Evolutionary conservation across 805 yeast species (phyloP).

Genomic region (Ogataea siamensis): DNA sequence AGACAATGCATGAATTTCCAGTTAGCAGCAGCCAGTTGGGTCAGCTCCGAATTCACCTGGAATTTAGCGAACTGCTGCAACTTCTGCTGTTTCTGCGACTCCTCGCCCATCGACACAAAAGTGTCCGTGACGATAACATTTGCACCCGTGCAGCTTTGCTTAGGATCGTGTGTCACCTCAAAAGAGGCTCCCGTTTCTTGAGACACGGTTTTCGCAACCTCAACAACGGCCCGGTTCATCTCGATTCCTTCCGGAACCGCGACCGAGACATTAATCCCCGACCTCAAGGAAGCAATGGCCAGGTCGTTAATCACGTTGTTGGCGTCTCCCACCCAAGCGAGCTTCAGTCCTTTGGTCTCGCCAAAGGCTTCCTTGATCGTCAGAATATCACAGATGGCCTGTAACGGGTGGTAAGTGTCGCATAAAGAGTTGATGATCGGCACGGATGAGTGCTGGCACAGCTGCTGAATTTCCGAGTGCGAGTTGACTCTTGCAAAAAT

Average conservation of each 20-base stretch:
- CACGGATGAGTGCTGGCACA: conserved; percentile 75
- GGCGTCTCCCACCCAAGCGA: conserved; percentile 97
- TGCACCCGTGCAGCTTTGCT: conserved; percentile 68
- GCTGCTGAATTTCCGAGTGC: conserved; percentile 76
- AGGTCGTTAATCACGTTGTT: conserved; percentile 94
- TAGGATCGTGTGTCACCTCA: conserved; percentile 68
- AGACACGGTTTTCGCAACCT: conserved; percentile 53
- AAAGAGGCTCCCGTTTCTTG: conserved; percentile 50
- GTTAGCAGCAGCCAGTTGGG: conserved; percentile 57
- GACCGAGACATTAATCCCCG: conserved; percentile 77
- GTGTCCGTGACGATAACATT: conserved; percentile 92
- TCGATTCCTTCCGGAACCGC: conserved; percentile 81
- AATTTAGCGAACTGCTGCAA: conserved; percentile 81
- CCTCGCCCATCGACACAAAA: conserved; percentile 98
- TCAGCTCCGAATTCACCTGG: conserved; percentile 73
- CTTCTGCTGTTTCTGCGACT: conserved; percentile 67
- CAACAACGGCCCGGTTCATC: conserved; percentile 53
- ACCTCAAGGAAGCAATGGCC: conserved; percentile 79
- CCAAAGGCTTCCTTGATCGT: conserved; percentile 82
- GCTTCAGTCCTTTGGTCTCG: conserved; percentile 54
- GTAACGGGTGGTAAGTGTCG: conserved; percentile 91
- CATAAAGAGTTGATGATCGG: conserved; percentile 94
- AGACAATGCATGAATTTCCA: conserved; percentile 98
- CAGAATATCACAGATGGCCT: conserved; percentile 87
- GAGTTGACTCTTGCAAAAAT: conserved; percentile 93